Base-by-base conservation (phyloP, 768 basidiomycete genomes). In the Rhizopogon vinicolor region DNA sequence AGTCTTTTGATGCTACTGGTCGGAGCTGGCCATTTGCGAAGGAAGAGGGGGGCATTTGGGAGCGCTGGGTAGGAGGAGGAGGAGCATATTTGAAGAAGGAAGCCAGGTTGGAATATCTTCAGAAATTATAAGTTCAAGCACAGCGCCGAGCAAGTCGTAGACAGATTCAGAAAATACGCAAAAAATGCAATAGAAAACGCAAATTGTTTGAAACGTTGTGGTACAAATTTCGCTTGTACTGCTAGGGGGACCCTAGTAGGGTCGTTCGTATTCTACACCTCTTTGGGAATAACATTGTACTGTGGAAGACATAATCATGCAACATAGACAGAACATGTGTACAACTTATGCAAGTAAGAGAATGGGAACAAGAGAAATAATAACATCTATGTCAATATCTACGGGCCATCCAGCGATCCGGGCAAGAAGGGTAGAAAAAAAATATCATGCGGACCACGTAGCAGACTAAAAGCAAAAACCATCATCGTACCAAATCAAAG, bases 1-100 rank as follows among this genome's bases (percentile, higher is more conserved):
- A 65, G 71, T 86, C 82, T 51, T 74, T 74, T 10, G 82, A 78
- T 1, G 76, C 80, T 57, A 84, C 75, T 10, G 88, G 84, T 41
- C 80, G 81, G 18, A 87, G 77, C 22, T 49, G 48, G 39, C 78
- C 74, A 40, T 71, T 56, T 5, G 80, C 74, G 59, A 79, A 85
- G 5, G 82, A 68, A 5, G 78, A 68, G 7, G 78, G 72, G 44
- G 78, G 75, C 42, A 71, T 71, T 54, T 75, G 69, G 44, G 75
- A 69, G 61, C 78, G 75, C 9, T 37, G 48, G 63, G 73, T 72
- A 57, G 77, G 73, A 43, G 78, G 61, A 48, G 71, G 66, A 41
- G 71, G 74, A 70, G 75, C 71, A 68, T 78, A 75, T 60, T 77
- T 82, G 65, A 86, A 84, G 72, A 87, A 72, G 54, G 81, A 84